Evolutionary conservation across 169 alveolate species (phyloP).

Genomic region (Babesia ovis): DNA sequence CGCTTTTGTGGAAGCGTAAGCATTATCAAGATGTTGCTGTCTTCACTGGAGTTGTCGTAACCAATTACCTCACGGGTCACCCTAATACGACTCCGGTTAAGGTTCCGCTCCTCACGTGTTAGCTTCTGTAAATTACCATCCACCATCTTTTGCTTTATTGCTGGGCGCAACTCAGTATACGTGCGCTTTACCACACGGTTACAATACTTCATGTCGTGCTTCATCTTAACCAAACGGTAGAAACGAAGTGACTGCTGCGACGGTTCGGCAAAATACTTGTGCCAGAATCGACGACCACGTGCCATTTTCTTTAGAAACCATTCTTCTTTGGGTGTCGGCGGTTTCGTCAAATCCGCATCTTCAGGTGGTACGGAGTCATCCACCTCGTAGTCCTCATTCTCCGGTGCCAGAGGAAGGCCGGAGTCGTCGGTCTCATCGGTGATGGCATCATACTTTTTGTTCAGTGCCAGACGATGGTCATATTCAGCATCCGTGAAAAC

Average conservation of each 20-base stretch:
- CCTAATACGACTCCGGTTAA: constrained; percentile 27
- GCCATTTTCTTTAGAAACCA: constrained; percentile 58
- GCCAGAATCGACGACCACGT: constrained; percentile 63
- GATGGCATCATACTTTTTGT: constrained; percentile 10
- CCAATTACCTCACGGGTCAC: constrained; percentile 37
- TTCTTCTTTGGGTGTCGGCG: constrained; percentile 54
- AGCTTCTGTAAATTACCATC: constrained; percentile 34
- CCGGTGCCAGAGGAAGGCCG: constrained; percentile 62
- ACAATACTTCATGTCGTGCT: constrained; percentile 53
- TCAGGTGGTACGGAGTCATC: constrained; percentile 37
- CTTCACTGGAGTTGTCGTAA: constrained; percentile 65
- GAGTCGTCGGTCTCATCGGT: constrained; percentile 35
- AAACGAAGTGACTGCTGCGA: constrained; percentile 39
- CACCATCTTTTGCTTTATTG: constrained; percentile 26
- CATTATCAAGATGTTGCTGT: constrained; percentile 53
- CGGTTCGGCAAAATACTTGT: constrained; percentile 58
- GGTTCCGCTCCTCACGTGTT: constrained; percentile 30
- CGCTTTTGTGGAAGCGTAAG: constrained; percentile 38
- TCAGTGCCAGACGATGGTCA: constrained; percentile 29
- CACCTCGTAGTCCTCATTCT: constrained; percentile 53
- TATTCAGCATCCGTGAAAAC: constrained; percentile 40
- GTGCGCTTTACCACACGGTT: constrained; percentile 48
- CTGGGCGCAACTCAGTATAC: constrained; percentile 45
- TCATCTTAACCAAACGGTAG: constrained; percentile 38
- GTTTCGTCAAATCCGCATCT: constrained; percentile 26